These are phyloP conservation scores for Colletotrichum sojae DNA, from an alignment of 2,329 filamentous ascomycete species.

Conservation along the genomic window DNA sequence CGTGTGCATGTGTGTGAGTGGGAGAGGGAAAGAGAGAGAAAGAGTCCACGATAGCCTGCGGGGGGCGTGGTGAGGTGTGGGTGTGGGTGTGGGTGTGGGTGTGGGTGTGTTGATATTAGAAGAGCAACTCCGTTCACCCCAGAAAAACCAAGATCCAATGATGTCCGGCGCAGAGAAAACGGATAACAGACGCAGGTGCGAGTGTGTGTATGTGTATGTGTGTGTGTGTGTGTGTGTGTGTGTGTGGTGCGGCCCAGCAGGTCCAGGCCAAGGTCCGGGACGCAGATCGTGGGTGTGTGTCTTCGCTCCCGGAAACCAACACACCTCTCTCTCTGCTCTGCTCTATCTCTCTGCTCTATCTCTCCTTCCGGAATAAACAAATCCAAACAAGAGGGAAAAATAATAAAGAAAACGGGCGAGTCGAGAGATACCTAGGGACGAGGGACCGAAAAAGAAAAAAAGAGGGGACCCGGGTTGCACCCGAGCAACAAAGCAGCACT, in stretches of 20 bases:
- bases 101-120: slow-evolving; percentile 6
- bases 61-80: not conserved
- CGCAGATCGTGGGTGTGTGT: not conserved
- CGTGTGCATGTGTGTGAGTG: too few relatives aligned
- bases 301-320: too few relatives aligned
- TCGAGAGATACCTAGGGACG: not conserved
- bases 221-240: not conserved
- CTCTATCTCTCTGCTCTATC: too few relatives aligned
- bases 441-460: not conserved
- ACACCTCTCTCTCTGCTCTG: too few relatives aligned
- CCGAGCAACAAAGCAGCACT: slow-evolving; percentile 25
- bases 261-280: not conserved
- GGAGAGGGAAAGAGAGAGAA: too few relatives aligned
- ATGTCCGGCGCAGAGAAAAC: not conserved
- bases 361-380: too few relatives aligned
- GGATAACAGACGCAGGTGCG: not conserved
- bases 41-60: too few relatives aligned
- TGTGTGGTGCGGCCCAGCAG: not conserved
- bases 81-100: slow-evolving; percentile 1
- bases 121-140: not conserved
- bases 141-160: not conserved
- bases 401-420: too few relatives aligned
- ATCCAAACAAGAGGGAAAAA: too few relatives aligned
- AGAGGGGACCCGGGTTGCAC: not conserved
- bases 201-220: not conserved